Base-by-base conservation (phyloP, 345 rosid genomes). In the Nasturtium officinale region DNA sequence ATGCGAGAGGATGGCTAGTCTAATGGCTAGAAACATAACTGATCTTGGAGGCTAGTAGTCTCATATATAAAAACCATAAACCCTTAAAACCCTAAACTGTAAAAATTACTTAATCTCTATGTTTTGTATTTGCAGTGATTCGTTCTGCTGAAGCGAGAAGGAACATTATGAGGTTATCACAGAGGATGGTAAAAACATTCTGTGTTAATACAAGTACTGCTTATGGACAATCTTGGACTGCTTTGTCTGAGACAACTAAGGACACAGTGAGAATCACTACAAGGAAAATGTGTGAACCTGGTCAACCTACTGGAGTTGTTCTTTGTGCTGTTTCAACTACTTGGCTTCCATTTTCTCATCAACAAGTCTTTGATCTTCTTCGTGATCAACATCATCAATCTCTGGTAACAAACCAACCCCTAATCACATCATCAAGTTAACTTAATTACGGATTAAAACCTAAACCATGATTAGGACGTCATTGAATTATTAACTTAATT, bases 1-100 rank as follows among this genome's bases (percentile, higher is more conserved):
- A 56, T 91, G 97, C 74, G 93, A 94, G 88, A 82, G 97, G 61
- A 72, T 81, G 10, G 98, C 98, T 17, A 91, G 96, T 71, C 89
- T 89, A 57, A 91, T 94, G 98, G 97, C 97, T 40, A 72, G 89
- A 64, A 94, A 87, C 72, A 89, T 89, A 47, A 65, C 91, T 46
- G 98, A 91, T 56, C 83, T 91, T 1, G 98, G 97, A 84, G 98
- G 97, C 35, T 69, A 88, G 76, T 62, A 51, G 15, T 2, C 5
- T 30, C 33, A 30, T 30, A n/a, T n/a, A n/a, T n/a, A n/a, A 51
- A 51, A 51, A 3, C 57, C 20, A 35, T 64, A 20, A 16, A 46
- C 57, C 50, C 7, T 2, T 17, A 8, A 20, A 29, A 12, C 63
- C 33, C 1, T 43, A 23, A 29, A 29, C 33, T 13, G 3, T 21